These are phyloP conservation scores for Endogone sp. DNA, from an alignment of 192 early-diverging fungal genomes.

Conservation along the genomic window DNA sequence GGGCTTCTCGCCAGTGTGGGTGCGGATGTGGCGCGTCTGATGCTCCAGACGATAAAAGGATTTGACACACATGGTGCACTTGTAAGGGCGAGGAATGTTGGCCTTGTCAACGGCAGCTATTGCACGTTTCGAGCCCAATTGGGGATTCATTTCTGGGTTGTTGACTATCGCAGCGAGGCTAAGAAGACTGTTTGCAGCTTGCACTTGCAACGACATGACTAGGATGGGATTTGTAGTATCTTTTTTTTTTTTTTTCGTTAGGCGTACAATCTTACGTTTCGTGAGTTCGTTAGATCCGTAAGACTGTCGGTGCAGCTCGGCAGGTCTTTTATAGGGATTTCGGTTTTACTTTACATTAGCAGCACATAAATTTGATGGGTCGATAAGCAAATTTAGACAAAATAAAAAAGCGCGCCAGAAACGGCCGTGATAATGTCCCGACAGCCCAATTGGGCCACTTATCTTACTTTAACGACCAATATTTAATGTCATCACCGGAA, in stretches of 20 bases:
- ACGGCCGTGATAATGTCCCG: neutral
- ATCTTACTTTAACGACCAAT: neutral
- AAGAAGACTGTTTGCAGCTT: neutral
- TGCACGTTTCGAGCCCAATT: slow-evolving; percentile 3
- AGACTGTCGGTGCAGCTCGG: no score
- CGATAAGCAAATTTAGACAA: neutral
- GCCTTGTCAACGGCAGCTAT: slow-evolving; percentile 20
- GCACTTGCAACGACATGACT: neutral
- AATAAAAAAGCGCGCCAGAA: neutral
- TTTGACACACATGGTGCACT: slow-evolving; percentile 58
- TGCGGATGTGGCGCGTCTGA: slow-evolving; percentile 80
- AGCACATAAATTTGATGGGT: neutral
- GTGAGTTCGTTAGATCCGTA: no score
- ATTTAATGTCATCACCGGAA: neutral
- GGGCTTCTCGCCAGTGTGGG: slow-evolving; percentile 86
- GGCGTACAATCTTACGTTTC: no score
- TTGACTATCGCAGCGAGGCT: neutral
- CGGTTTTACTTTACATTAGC: neutral
- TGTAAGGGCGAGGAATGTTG: slow-evolving; percentile 51
- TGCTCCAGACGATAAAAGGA: slow-evolving; percentile 82
- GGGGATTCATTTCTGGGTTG: no score
- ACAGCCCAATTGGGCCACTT: neutral
- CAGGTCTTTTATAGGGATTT: neutral
- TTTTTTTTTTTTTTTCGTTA: no score
- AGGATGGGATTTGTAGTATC: neutral